Conservation (phyloP, 805 yeast species). For the Wickerhamiella kurtzmanii region DNA sequence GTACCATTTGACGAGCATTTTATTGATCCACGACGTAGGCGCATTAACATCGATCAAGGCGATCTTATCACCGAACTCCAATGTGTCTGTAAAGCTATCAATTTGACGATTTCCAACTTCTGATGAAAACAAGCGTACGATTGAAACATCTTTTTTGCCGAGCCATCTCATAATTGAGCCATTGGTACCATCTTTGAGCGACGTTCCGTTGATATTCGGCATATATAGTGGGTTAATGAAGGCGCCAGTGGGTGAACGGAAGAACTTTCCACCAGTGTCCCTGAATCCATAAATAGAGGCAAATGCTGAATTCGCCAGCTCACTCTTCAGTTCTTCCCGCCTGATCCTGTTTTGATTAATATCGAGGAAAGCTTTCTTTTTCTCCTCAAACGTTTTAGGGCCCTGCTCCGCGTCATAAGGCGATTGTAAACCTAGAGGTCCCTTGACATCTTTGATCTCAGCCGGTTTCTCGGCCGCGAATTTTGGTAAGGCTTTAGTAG, state of each 20-base stretch:
- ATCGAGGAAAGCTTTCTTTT: constrained; percentile 36
- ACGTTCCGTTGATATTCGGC: constrained; percentile 59
- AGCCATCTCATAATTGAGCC: constrained; percentile 5
- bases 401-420: constrained; percentile 29
- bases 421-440: constrained; percentile 41
- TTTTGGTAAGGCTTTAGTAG: neutral
- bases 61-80: constrained; percentile 9
- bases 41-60: constrained; percentile 59
- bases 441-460: constrained; percentile 22
- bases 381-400: constrained; percentile 27
- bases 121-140: constrained; percentile 54
- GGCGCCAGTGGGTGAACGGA: constrained; percentile 65
- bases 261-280: constrained; percentile 73
- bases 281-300: constrained; percentile 49
- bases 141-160: constrained; percentile 33
- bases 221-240: constrained; percentile 72
- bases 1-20: constrained; percentile 44
- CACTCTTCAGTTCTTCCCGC: constrained; percentile 42
- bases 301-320: constrained; percentile 56
- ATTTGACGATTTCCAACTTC: constrained; percentile 59
- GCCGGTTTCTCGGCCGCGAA: constrained; percentile 18
- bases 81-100: constrained; percentile 41
- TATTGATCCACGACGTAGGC: constrained; percentile 62
- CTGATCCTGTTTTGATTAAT: constrained; percentile 35
- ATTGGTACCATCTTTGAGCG: constrained; percentile 29